These are phyloP conservation scores for Platanus orientalis DNA, from an alignment of 164 flowering plant species.

Conservation along the genomic window DNA sequence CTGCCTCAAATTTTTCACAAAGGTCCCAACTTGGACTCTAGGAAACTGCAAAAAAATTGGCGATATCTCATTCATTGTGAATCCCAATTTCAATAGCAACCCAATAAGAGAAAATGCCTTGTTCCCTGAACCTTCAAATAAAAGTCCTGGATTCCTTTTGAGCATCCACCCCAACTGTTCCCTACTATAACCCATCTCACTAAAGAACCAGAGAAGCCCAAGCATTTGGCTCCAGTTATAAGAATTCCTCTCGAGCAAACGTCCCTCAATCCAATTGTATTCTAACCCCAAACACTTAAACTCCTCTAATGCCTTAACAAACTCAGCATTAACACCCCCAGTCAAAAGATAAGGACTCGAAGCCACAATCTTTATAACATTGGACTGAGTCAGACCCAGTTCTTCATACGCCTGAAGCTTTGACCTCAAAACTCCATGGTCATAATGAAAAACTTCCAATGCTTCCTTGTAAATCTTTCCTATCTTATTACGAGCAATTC, in stretches of 20 bases:
- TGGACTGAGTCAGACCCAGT: constrained; percentile 34
- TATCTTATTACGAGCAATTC: constrained; percentile 46
- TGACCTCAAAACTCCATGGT: constrained; percentile 38
- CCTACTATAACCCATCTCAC: constrained; percentile 29
- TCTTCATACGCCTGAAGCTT: constrained; percentile 43
- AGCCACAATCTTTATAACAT: constrained; percentile 33
- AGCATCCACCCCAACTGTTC: constrained; percentile 36
- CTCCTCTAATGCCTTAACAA: constrained; percentile 33
- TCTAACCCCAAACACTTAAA: constrained; percentile 42
- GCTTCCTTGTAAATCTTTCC: constrained; percentile 66
- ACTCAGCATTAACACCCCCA: constrained; percentile 34
- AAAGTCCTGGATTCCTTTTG: constrained; percentile 35
- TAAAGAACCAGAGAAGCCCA: constrained; percentile 31
- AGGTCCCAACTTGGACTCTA: constrained; percentile 29
- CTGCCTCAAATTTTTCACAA: constrained; percentile 37
- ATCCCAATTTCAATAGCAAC: constrained; percentile 50
- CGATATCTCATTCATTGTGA: constrained; percentile 20
- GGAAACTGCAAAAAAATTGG: constrained; percentile 45
- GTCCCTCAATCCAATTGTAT: constrained; percentile 36
- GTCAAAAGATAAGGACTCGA: constrained; percentile 49
- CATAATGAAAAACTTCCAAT: constrained; percentile 44
- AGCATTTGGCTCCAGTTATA: constrained; percentile 51
- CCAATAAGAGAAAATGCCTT: constrained; percentile 30
- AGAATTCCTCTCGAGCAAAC: constrained; percentile 28
- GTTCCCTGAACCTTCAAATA: constrained; percentile 56